A percentile compares a stretch with the other conserved stretches of the same genome.
phyloP scores from a whole-genome alignment of 768 basidiomycete genomes.

The Boletus subcaerulescens region DNA sequence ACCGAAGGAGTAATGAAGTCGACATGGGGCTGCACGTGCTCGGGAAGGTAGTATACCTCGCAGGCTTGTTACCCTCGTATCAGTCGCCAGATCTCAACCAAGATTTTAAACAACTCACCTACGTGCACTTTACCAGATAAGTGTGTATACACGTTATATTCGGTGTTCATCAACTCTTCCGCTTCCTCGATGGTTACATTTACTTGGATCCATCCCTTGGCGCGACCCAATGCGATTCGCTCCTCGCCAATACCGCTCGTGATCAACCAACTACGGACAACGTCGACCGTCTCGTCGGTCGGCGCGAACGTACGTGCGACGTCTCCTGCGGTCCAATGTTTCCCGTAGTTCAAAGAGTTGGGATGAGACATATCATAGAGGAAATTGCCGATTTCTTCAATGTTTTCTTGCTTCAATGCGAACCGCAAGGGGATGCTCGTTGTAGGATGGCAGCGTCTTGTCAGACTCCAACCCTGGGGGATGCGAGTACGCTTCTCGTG shows the following conservation, averaged over 20 bases:
- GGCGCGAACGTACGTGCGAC: slow-evolving; percentile 25
- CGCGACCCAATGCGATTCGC: slow-evolving; percentile 15
- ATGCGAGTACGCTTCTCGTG: slow-evolving; percentile 40
- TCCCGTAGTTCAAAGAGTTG: slow-evolving; percentile 32
- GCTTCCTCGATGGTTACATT: slow-evolving; percentile 30
- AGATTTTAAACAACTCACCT: slow-evolving; percentile 13
- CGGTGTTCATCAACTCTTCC: slow-evolving; percentile 30
- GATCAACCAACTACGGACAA: slow-evolving; percentile 26
- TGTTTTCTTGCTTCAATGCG: slow-evolving; percentile 32
- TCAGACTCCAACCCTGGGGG: slow-evolving; percentile 37
- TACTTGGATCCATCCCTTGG: slow-evolving; percentile 28
- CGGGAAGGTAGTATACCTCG: slow-evolving; percentile 32
- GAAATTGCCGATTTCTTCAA: slow-evolving; percentile 23
- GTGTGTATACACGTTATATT: slow-evolving; percentile 33
- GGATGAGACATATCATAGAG: slow-evolving; percentile 33
- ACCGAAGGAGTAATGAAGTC: slow-evolving; percentile 37
- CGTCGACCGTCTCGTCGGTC: slow-evolving; percentile 17
- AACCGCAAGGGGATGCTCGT: slow-evolving; percentile 28
- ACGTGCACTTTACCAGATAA: slow-evolving; percentile 21
- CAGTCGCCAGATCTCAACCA: background rate
- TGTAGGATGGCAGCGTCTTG: slow-evolving; percentile 35
- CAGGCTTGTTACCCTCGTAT: slow-evolving; percentile 21
- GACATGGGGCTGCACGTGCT: slow-evolving; percentile 30
- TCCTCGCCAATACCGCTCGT: slow-evolving; percentile 21
- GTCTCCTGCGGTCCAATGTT: slow-evolving; percentile 29